These are phyloP conservation scores for Kazachstania sp. DNA, from an alignment of 1,139 yeast genomes.

Conservation along the genomic window DNA sequence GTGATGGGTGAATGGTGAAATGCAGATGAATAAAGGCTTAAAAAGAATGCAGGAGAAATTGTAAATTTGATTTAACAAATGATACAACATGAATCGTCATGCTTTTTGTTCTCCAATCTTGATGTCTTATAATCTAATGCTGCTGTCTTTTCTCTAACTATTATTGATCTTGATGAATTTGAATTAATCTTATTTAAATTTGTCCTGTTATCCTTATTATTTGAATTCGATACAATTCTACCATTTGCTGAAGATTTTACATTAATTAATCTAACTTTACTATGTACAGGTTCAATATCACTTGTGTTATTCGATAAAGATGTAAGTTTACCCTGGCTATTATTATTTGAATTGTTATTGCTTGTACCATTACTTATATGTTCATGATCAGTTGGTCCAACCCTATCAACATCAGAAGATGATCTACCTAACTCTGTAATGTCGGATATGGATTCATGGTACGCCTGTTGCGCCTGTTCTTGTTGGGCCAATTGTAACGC, in stretches of 20 bases:
- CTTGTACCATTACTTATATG: background rate
- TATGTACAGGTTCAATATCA: background rate
- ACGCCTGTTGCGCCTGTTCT: background rate
- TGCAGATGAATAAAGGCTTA: background rate
- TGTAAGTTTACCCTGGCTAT: background rate
- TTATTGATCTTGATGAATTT: background rate
- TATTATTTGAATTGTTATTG: background rate
- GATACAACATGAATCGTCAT: conserved; percentile 2
- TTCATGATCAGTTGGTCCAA: background rate
- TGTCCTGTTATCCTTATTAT: background rate
- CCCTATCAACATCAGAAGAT: background rate
- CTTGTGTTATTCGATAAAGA: background rate
- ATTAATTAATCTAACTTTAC: background rate
- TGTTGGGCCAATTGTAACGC: background rate
- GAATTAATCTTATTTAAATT: background rate
- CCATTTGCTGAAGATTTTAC: background rate
- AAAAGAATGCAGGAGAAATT: background rate
- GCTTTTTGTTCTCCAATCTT: background rate
- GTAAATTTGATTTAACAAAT: background rate
- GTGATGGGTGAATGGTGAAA: background rate
- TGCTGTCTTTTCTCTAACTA: background rate
- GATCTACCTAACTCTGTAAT: background rate
- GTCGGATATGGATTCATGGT: background rate
- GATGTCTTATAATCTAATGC: background rate
- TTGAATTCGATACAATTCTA: background rate